Percentiles rank a stretch among this genome's conserved stretches.
Conservation (phyloP, 805 yeast species). For the Candida peoriensis region DNA sequence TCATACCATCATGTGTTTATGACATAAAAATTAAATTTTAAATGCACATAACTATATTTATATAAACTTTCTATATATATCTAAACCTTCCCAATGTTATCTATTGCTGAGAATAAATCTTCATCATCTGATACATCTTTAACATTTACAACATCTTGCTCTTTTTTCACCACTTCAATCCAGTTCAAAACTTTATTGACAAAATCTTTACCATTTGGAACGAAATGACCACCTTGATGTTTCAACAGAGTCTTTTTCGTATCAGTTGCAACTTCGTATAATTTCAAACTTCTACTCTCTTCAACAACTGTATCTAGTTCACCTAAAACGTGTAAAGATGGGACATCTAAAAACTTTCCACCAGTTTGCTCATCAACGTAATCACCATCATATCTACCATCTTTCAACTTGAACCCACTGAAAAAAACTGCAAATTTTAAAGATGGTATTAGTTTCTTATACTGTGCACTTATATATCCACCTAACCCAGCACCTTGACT, state of each 20-base stretch:
- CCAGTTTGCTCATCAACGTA: slow-evolving; percentile 10
- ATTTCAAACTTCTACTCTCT: slow-evolving; percentile 55
- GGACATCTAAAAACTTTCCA: slow-evolving; percentile 19
- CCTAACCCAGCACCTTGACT: slow-evolving; percentile 91
- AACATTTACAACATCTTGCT: slow-evolving; percentile 1
- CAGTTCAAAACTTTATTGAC: slow-evolving; percentile 30
- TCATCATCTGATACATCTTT: slow-evolving; percentile 21
- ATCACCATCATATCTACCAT: slow-evolving; percentile 19
- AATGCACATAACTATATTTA: no score
- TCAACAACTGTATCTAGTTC: slow-evolving; percentile 85
- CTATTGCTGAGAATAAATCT: slow-evolving; percentile 34
- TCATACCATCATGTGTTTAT: no score
- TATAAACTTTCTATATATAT: not conserved
- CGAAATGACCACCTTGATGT: slow-evolving; percentile 96
- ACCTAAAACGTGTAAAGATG: slow-evolving; percentile 72
- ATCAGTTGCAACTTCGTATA: slow-evolving; percentile 48
- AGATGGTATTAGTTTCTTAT: slow-evolving; percentile 39
- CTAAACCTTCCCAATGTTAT: slow-evolving; percentile 32
- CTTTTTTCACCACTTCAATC: slow-evolving; percentile 19
- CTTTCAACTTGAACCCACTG: slow-evolving; percentile 50
- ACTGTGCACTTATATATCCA: slow-evolving; percentile 52
- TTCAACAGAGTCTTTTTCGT: slow-evolving; percentile 43
- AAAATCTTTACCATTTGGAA: slow-evolving; percentile 71
- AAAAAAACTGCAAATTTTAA: slow-evolving; percentile 38
- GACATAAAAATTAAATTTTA: not conserved